A percentile compares a stretch with the other conserved stretches of the same genome.
phyloP scores from a whole-genome alignment of 257 asterid species.

The Mentha longifolia region DNA sequence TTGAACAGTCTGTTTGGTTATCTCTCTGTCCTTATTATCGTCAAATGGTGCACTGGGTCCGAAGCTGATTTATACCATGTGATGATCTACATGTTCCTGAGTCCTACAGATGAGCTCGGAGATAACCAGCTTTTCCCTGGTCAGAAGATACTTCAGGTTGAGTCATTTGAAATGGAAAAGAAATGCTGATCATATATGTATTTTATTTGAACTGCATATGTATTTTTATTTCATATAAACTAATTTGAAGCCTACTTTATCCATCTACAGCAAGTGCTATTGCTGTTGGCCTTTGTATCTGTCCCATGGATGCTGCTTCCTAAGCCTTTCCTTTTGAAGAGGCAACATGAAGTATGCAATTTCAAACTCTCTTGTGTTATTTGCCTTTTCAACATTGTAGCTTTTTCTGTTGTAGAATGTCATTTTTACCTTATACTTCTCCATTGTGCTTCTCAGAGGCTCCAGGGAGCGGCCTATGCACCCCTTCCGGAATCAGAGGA shows the following conservation, averaged over 20 bases:
- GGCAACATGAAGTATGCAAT: conserved; percentile 69
- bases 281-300: conserved; percentile 76
- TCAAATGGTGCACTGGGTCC: conserved; percentile 97
- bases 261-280: conserved; percentile 65
- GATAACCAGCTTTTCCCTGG: conserved; percentile 94
- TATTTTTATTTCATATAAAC: not conserved
- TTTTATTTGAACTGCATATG: no score
- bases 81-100: conserved; percentile 98
- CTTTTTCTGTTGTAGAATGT: no score
- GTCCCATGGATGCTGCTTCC: conserved; percentile 99
- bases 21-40: conserved; percentile 81
- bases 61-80: conserved; percentile 96
- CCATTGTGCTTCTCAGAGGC: conserved; percentile 66
- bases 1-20: conserved; percentile 91
- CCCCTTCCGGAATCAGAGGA: conserved; percentile 77
- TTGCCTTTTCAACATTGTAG: conserved; percentile 16
- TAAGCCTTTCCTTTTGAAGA: conserved; percentile 84
- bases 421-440: conserved; percentile 6
- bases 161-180: conserved; percentile 12
- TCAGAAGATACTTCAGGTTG: conserved; percentile 87
- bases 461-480: conserved; percentile 78
- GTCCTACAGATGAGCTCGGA: conserved; percentile 93
- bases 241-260: conserved; percentile 17
- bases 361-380: conserved; percentile 12
- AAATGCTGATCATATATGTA: not conserved